Evolutionary conservation across 2,329 filamentous ascomycete genomes (phyloP), one percentile per base, ranked within the genome.

Genomic region (Mycocentrospora acerina): DNA sequence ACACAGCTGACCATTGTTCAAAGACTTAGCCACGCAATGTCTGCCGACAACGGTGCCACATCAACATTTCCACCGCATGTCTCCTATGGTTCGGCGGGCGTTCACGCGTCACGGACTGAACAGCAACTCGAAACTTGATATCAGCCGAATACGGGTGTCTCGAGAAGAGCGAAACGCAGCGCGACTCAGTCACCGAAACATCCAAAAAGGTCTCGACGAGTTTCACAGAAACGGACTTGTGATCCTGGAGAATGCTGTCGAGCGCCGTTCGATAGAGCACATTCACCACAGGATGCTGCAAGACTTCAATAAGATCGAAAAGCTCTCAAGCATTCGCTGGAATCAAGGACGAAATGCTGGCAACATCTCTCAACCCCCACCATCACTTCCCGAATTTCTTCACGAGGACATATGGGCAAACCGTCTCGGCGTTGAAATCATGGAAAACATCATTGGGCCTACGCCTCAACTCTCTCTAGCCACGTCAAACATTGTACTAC

Each of bases 401-500:
- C 37, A 44, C 27, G 35, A 44, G 28, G 44, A 49, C 3, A 30
- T 55, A 33, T 55, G 49, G 30, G 52, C 52, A 24, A 55, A 53
- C 18, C 27, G 36, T 12, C 37, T 51, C 29, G 43, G 32, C 18
- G 40, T 53, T 15, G 29, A 33, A 2, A 30, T 53, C 6, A 42
- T 55, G 7, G 44, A 55, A 22, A 30, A 55, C 24, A 26, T 55
- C 4, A 44, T 55, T 28, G 52, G 52, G 12, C 52, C 52, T 8
- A 32, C 33, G 10, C 52, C 52, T 7, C 47, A 55, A 22, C 36
- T 55, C 30, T 38, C 47, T 7, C 53, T 55, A 15, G 40, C 45
- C 3, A 53, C 46, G 7, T 40, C 44, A 6, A 55, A 55, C 32
- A 46, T 53, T 13, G 47, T 46, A 7, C 34, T 51, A 11, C 52